phyloP scores from a whole-genome alignment of 2,329 filamentous ascomycete species.

The Magnaporthiopsis incrustans region DNA sequence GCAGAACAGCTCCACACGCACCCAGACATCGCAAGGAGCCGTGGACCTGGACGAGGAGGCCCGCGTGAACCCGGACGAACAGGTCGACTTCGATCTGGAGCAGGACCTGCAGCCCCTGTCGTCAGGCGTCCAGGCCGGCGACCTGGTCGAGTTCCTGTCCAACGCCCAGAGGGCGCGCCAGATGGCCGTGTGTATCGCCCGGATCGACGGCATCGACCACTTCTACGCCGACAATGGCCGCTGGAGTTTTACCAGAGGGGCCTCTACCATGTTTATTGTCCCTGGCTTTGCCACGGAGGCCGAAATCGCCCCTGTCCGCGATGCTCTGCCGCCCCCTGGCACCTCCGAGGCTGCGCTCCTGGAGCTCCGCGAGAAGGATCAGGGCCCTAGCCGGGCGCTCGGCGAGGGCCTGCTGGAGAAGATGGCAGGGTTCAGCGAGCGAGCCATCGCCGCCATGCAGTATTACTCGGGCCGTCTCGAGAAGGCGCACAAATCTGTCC shows the following conservation, averaged over 20 bases:
- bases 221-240: slow-evolving; percentile 46
- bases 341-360: slow-evolving; percentile 24
- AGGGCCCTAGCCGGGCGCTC: slow-evolving; percentile 32
- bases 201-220: slow-evolving; percentile 41
- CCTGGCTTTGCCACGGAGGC: slow-evolving; percentile 32
- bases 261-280: slow-evolving; percentile 41
- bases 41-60: slow-evolving; percentile 6
- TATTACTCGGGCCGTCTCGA: slow-evolving; percentile 39
- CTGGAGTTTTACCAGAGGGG: slow-evolving; percentile 37
- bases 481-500: slow-evolving; percentile 32
- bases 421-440: slow-evolving; percentile 37
- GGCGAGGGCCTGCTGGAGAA: slow-evolving; percentile 35
- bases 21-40: not conserved
- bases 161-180: slow-evolving; percentile 30
- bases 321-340: slow-evolving; percentile 25
- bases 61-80: slow-evolving; percentile 11
- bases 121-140: slow-evolving; percentile 29
- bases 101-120: slow-evolving; percentile 4
- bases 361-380: slow-evolving; percentile 21
- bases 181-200: slow-evolving; percentile 45
- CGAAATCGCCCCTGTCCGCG: slow-evolving; percentile 34
- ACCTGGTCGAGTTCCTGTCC: slow-evolving; percentile 39
- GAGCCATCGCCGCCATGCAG: slow-evolving; percentile 38
- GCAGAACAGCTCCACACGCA: not conserved
- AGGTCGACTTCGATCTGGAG: not conserved